Conservation (phyloP, 202 grass and related monocot genomes). For the Carex arenaria region DNA sequence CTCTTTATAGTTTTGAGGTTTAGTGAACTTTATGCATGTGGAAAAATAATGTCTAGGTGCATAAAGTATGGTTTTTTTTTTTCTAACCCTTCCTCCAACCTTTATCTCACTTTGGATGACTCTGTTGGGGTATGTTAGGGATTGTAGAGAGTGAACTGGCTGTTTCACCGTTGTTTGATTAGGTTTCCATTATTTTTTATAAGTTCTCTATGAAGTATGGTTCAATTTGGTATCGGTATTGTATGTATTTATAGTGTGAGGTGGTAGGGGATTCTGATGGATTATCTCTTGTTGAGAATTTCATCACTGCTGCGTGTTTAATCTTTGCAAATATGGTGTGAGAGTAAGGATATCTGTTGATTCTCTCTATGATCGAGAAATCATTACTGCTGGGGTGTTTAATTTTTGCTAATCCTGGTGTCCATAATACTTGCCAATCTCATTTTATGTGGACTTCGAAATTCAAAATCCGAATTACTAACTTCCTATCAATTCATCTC, state of each 20-base stretch:
- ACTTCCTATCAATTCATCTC: neutral
- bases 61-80: neutral
- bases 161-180: neutral
- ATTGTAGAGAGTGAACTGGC: neutral
- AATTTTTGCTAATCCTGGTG: neutral
- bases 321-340: neutral
- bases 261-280: neutral
- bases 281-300: neutral
- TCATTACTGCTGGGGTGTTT: neutral
- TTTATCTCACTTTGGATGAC: neutral
- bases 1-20: neutral
- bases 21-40: conserved; percentile 2
- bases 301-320: neutral
- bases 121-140: neutral
- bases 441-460: neutral
- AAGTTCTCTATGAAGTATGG: neutral
- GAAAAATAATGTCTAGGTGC: conserved; percentile 1
- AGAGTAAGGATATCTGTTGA: neutral
- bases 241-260: neutral
- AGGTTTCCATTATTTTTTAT: neutral
- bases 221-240: neutral
- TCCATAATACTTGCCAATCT: neutral
- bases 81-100: neutral
- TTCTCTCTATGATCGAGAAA: neutral
- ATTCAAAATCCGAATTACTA: neutral